Evolutionary conservation across 768 basidiomycete genomes (phyloP), one percentile per base, ranked within the genome.

Genomic region (Agrocybe pediades): DNA sequence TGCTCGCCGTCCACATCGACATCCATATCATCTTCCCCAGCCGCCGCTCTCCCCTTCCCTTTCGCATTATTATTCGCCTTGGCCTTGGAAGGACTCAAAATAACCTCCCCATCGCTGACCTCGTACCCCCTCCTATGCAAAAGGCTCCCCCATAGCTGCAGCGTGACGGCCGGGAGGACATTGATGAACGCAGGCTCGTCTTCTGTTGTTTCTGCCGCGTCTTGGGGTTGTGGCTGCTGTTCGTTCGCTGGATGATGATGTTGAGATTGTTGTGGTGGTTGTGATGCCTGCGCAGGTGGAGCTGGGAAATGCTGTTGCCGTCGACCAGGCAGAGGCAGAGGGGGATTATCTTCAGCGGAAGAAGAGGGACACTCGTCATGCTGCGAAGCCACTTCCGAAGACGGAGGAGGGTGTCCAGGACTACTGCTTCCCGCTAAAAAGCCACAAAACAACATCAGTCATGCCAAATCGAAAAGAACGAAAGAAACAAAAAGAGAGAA

Each of bases 61-160:
- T n/a, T n/a, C n/a, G n/a, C 49, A 46, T 51, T 15, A 44, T 27
- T 21, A 19, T 33, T 44, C 25, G 39, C 63, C 51, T 62, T 66
- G 53, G 57, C 51, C 64, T 84, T 86, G 3, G 79, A 76, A 1
- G 86, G 85, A 54, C 83, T 87, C 20, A 82, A 79, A 6, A 87
- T 65, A 45, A 91, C 77, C 57, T 81, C 77, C 8, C 84, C 82
- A 19, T 74, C 75, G 17, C 78, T 69, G 50, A 89, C 68, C 57
- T 84, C 79, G 66, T 86, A 89, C 9, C 89, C 90, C 8, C 89
- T 80, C 23, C 80, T 73, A 51, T 81, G 78, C 24, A 92, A 78
- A 21, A 92, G 81, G 56, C 79, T 79, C 46, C 81, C 76, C 90
- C 90, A 92, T 7, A 91, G 76, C 53, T 85, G 82, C 39, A 87